Evolutionary conservation across 2,329 filamentous ascomycete species (phyloP).

Genomic region (Fusarium transvaalense): DNA sequence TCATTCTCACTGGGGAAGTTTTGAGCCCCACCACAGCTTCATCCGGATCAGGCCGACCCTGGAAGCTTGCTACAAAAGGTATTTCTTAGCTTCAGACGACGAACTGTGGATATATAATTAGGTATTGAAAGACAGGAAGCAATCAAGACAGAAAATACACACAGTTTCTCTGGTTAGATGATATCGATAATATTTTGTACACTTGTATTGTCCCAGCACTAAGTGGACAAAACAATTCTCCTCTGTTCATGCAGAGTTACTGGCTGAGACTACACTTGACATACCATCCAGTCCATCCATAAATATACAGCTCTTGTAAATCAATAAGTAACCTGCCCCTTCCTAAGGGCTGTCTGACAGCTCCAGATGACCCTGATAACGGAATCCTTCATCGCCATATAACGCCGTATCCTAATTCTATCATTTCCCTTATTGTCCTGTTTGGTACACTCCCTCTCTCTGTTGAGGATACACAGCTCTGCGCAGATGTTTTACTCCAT

Average conservation of each 20-base stretch:
- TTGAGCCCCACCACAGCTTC: constrained; percentile 41
- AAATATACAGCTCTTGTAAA: constrained; percentile 25
- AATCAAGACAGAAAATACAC: neutral
- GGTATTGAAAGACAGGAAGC: neutral
- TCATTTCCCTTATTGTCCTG: constrained; percentile 13
- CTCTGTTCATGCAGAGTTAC: neutral
- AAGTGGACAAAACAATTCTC: neutral
- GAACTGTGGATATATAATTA: neutral
- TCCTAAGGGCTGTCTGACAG: constrained; percentile 41
- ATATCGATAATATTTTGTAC: neutral
- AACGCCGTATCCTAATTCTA: constrained; percentile 52
- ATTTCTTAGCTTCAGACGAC: neutral
- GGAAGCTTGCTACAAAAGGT: neutral
- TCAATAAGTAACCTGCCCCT: constrained; percentile 16
- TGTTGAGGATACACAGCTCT: constrained; percentile 1
- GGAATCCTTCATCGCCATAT: constrained; percentile 54
- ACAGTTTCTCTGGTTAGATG: neutral
- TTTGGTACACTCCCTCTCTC: constrained; percentile 33
- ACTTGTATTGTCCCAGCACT: neutral
- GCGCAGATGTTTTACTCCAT: constrained; percentile 54
- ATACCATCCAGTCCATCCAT: constrained; percentile 8
- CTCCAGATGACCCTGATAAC: constrained; percentile 50
- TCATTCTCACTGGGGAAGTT: constrained; percentile 32
- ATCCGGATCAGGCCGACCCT: constrained; percentile 20
- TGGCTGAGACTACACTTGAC: neutral